These are phyloP conservation scores for Paramecium bursaria DNA, from an alignment of 73 alveolate genomes.

Conservation along the genomic window DNA sequence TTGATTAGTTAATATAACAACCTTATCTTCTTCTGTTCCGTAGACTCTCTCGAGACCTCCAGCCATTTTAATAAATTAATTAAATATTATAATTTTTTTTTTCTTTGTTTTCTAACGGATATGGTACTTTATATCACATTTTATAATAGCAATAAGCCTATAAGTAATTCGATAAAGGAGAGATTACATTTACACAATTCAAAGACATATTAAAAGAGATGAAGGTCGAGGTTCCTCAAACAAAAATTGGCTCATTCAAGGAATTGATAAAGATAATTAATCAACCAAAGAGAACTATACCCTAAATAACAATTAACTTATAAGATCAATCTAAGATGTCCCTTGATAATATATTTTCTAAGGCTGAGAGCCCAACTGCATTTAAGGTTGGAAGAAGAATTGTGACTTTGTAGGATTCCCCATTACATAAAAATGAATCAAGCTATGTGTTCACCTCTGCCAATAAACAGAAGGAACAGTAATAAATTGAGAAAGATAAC, in stretches of 20 bases:
- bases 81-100: too few relatives aligned
- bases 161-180: not conserved
- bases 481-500: not conserved
- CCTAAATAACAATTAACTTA: not conserved
- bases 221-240: too few relatives aligned
- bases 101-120: not conserved
- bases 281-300: not conserved
- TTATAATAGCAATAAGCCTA: not conserved
- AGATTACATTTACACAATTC: not conserved
- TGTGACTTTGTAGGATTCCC: not conserved
- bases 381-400: not conserved
- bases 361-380: not conserved
- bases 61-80: constrained; percentile 85
- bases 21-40: constrained; percentile 99
- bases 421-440: not conserved
- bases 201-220: too few relatives aligned
- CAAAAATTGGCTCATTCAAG: not conserved
- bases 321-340: not conserved
- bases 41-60: constrained; percentile 93
- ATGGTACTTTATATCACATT: not conserved
- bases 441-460: not conserved
- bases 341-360: too few relatives aligned
- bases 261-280: not conserved
- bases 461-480: not conserved
- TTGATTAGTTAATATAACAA: not conserved